Evolutionary conservation across 2,329 filamentous ascomycete genomes (phyloP).

Genomic region (Curvularia sp.): DNA sequence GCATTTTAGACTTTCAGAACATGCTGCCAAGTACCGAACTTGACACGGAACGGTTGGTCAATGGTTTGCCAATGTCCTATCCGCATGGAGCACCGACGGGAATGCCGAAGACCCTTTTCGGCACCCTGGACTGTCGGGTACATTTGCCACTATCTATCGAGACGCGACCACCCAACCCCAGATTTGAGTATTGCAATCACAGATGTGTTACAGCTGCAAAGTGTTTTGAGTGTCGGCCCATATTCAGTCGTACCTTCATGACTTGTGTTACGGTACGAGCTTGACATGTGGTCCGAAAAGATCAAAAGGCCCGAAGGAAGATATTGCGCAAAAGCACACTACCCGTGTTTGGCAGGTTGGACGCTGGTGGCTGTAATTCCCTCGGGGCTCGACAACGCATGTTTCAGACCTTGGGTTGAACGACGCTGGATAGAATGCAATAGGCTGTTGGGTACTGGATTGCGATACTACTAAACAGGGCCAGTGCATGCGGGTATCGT

Average conservation of each 20-base stretch:
- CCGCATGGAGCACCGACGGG: neutral
- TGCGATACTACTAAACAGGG: neutral
- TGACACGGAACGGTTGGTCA: neutral
- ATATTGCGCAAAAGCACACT: conserved; percentile 8
- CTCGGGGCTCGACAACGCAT: neutral
- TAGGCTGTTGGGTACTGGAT: neutral
- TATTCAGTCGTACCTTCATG: neutral
- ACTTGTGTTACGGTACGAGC: neutral
- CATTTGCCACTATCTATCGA: neutral
- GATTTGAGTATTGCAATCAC: neutral
- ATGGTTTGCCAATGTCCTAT: neutral
- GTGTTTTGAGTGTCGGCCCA: neutral
- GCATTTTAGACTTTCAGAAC: neutral
- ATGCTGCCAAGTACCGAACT: neutral
- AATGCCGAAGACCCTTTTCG: neutral
- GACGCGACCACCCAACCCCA: neutral
- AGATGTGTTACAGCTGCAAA: neutral
- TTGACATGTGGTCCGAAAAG: neutral
- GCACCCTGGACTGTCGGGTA: neutral
- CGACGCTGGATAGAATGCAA: neutral
- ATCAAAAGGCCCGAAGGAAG: conserved; percentile 2
- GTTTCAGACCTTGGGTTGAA: neutral
- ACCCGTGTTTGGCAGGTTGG: conserved; percentile 11
- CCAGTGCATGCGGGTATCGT: neutral
- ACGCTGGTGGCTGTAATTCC: neutral